Evolutionary conservation across 2,329 filamentous ascomycete genomes (phyloP).

Genomic region (Sporothrix luriei): DNA sequence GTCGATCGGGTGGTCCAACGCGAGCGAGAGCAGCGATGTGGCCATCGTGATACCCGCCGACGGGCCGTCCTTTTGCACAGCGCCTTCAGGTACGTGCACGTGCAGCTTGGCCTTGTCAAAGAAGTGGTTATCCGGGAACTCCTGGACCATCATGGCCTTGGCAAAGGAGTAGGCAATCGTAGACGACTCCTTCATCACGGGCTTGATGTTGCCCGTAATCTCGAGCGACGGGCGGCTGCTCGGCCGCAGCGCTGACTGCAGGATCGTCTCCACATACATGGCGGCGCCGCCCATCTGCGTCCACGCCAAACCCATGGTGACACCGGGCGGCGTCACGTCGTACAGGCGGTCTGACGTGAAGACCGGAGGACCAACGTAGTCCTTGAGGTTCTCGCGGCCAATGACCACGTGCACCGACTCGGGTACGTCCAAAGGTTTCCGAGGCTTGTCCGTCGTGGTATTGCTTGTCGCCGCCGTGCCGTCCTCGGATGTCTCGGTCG

Average conservation of each 20-base stretch:
- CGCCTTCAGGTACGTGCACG: constrained; percentile 93
- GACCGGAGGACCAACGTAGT: constrained; percentile 93
- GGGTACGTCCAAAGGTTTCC: constrained; percentile 78
- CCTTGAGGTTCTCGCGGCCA: constrained; percentile 84
- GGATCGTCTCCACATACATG: constrained; percentile 94
- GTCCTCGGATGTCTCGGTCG: constrained; percentile 36
- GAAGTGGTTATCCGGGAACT: constrained; percentile 89
- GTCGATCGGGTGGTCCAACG: constrained; percentile 74
- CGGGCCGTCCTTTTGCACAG: constrained; percentile 90
- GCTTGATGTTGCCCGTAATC: constrained; percentile 91
- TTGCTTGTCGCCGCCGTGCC: constrained; percentile 44
- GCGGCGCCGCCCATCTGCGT: constrained; percentile 95
- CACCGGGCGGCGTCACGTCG: constrained; percentile 88
- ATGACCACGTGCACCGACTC: constrained; percentile 85
- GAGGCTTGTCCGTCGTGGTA: constrained; percentile 69
- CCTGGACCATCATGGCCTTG: constrained; percentile 81
- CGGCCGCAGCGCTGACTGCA: constrained; percentile 77
- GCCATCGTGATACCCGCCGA: constrained; percentile 98
- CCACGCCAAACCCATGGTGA: constrained; percentile 98
- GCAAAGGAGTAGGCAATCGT: constrained; percentile 94
- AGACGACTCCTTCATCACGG: constrained; percentile 97
- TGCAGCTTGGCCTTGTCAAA: constrained; percentile 96
- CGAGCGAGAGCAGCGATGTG: constrained; percentile 84
- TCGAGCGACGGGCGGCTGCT: constrained; percentile 78
- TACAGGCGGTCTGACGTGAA: constrained; percentile 96